These are phyloP conservation scores for Didymella pinodella DNA, from an alignment of 2,329 filamentous ascomycete genomes.

Conservation along the genomic window DNA sequence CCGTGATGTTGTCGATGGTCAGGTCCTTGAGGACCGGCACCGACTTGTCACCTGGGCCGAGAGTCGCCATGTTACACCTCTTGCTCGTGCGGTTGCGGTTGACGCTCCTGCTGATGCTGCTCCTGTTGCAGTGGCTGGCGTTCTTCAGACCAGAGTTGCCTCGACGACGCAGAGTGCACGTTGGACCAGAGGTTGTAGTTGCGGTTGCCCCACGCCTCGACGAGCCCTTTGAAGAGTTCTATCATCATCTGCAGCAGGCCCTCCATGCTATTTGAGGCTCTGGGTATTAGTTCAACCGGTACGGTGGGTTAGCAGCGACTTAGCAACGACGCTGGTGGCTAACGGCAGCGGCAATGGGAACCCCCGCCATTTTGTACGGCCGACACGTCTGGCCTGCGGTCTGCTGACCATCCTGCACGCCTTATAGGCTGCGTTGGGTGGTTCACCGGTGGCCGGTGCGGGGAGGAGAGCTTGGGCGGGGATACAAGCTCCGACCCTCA, in stretches of 20 bases:
- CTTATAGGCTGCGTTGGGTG: conserved; percentile 14
- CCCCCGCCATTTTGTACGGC: conserved; percentile 10
- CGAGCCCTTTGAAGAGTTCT: conserved; percentile 2
- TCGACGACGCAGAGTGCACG: conserved; percentile 8
- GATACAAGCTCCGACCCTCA: not conserved
- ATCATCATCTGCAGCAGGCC: conserved; percentile 9
- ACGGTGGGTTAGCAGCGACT: conserved; percentile 6
- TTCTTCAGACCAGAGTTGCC: conserved; percentile 16
- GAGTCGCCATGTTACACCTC: conserved; percentile 11
- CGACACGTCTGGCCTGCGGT: conserved; percentile 3
- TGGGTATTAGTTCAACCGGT: conserved; percentile 8
- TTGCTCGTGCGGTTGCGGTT: not conserved
- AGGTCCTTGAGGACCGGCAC: conserved; percentile 70
- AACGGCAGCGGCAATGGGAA: not conserved
- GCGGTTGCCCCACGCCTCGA: conserved; percentile 3
- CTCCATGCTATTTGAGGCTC: conserved; percentile 14
- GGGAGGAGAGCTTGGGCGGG: not conserved
- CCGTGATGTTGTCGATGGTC: conserved; percentile 81
- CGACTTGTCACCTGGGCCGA: conserved; percentile 2
- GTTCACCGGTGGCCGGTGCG: not conserved
- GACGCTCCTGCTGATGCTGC: not conserved
- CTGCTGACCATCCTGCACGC: conserved; percentile 8
- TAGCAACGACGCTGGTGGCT: not conserved
- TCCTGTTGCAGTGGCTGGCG: conserved; percentile 17
- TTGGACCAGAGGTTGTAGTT: conserved; percentile 17